Evolutionary conservation across 768 basidiomycete species (phyloP).

Genomic region (Phallus indusiatus): DNA sequence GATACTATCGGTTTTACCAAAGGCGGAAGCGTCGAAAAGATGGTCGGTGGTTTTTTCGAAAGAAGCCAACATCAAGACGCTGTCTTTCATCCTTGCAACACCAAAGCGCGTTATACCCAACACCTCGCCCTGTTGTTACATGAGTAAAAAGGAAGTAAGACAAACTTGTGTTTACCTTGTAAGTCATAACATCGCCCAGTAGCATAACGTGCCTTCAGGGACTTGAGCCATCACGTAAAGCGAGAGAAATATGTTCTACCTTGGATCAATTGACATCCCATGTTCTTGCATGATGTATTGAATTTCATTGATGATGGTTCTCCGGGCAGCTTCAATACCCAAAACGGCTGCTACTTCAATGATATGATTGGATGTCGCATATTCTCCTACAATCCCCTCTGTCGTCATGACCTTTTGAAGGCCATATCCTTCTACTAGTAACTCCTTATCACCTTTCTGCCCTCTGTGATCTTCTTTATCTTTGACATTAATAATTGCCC

Average conservation of each 20-base stretch:
- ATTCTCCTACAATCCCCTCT: slow-evolving; percentile 88
- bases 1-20: slow-evolving; percentile 90
- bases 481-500: slow-evolving; percentile 94
- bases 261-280: slow-evolving; percentile 97
- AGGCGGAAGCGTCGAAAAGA: slow-evolving; percentile 94
- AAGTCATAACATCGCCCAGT: slow-evolving; percentile 96
- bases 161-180: slow-evolving; percentile 57
- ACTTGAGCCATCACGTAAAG: neutral
- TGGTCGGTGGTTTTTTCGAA: slow-evolving; percentile 99
- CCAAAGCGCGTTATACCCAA: slow-evolving; percentile 98
- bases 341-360: slow-evolving; percentile 92
- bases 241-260: slow-evolving; percentile 21
- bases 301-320: slow-evolving; percentile 93
- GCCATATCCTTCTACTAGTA: slow-evolving; percentile 96
- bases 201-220: slow-evolving; percentile 73
- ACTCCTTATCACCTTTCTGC: slow-evolving; percentile 80
- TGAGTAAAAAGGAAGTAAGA: neutral
- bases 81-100: slow-evolving; percentile 99
- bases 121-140: slow-evolving; percentile 69
- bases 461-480: slow-evolving; percentile 73
- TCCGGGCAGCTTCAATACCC: slow-evolving; percentile 95
- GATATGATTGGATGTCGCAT: slow-evolving; percentile 93
- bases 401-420: slow-evolving; percentile 95
- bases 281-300: slow-evolving; percentile 96
- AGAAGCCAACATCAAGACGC: slow-evolving; percentile 96